Base-by-base conservation (phyloP, 495 filamentous ascomycete genomes). In the Hypomontagnella monticulosa region DNA sequence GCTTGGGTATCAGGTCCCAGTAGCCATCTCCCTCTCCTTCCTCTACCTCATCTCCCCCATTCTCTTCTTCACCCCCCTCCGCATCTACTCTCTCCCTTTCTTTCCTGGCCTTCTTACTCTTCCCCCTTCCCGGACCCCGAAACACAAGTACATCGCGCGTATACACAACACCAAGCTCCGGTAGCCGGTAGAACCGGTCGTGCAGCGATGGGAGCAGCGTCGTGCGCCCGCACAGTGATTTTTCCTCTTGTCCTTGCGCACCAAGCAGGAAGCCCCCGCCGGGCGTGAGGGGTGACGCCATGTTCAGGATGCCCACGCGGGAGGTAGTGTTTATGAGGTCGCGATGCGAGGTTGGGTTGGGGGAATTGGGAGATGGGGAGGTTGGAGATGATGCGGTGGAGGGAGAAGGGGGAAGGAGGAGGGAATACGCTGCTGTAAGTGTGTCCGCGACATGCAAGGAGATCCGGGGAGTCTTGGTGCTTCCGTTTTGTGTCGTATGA, bases 201-300 rank as follows among this genome's bases (percentile, higher is more conserved):
- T 81, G 80, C 0, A 92, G 80, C 0, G 83, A 81, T 1, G 79
- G 78, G 19, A 76, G 81, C 0, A 92, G 81, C 8, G 86, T 90
- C 43, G 84, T 87, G 37, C 87, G 85, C 60, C 83, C 81, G 69
- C 87, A 91, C 14, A 91, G 75, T 9, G 82, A 81, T 71, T 36
- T 46, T 3, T 90, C 89, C 74, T 91, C 89, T 67, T 91, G 88
- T 1, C 86, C 84, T 3, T 79, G 73, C 0, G 84, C 75, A 15
- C 88, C 88, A 16, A 75, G 74, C 0, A 83, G 70, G 69, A 87
- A 87, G 9, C 86, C 86, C 12, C 89, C 88, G 12, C 87, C 89
- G 0, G 82, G 71, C 0, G 67, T 72, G 0, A 77, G 51, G 0
- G 83, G 82, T 9, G 85, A 90, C 14, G 87, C 88, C 77, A 90